Percentiles rank a stretch among this genome's conserved stretches.
These are phyloP conservation scores for Sechiopsis laciniata DNA, from an alignment of 306 rosid species.

Conservation along the genomic window DNA sequence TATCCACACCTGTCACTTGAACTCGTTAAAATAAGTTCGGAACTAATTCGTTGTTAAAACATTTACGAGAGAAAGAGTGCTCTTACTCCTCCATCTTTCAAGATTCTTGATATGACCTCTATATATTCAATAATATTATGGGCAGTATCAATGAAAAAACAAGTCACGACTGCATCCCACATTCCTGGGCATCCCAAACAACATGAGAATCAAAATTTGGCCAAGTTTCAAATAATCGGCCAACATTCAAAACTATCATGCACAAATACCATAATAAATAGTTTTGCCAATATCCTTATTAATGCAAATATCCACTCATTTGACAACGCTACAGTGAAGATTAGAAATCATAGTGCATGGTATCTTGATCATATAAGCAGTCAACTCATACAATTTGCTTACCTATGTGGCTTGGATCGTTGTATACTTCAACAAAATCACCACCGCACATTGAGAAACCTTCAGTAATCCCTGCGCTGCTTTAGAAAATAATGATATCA, in stretches of 20 bases:
- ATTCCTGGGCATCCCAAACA: conserved; percentile 50
- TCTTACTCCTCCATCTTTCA: conserved; percentile 97
- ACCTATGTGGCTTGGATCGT: conserved; percentile 77
- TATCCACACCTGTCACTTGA: conserved; percentile 79
- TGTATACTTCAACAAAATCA: conserved; percentile 89
- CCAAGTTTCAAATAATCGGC: neutral
- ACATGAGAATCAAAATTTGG: conserved; percentile 26
- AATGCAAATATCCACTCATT: conserved; percentile 1
- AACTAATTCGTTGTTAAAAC: neutral
- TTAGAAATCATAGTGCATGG: neutral
- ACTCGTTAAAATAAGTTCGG: neutral
- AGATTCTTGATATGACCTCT: conserved; percentile 69
- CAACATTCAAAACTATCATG: conserved; percentile 4
- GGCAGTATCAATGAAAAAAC: conserved; percentile 92
- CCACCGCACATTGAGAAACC: conserved; percentile 99
- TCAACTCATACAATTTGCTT: conserved; percentile 20
- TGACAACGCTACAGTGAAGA: neutral
- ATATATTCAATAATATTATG: conserved; percentile 86
- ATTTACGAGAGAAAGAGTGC: conserved; percentile 15
- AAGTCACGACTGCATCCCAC: conserved; percentile 98
- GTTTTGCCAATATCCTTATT: neutral
- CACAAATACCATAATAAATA: neutral
- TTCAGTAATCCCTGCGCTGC: conserved; percentile 94
- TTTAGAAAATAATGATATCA: conserved; percentile 22
- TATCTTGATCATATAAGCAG: neutral